Conservation (phyloP, 1,139 yeast species). For the Lodderomyces orthopsilosis region DNA sequence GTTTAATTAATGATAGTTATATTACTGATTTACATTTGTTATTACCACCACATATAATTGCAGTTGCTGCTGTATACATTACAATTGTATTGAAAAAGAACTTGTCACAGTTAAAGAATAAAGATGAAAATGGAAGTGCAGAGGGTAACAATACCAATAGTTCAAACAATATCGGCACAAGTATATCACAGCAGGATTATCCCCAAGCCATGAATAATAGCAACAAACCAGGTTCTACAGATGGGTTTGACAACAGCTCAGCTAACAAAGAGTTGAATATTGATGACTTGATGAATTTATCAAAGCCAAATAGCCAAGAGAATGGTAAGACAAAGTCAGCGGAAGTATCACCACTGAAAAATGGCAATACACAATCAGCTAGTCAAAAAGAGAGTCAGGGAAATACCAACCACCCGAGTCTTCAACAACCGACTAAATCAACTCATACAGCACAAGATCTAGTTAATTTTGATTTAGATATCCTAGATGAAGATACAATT, state of each 20-base stretch:
- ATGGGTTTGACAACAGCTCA: background rate
- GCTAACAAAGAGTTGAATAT: constrained; percentile 25
- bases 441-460: constrained; percentile 6
- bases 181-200: background rate
- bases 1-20: constrained; percentile 84
- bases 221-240: background rate
- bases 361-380: background rate
- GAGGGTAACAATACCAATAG: constrained; percentile 2
- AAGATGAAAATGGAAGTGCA: constrained; percentile 9
- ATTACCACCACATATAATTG: constrained; percentile 89
- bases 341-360: background rate
- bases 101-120: constrained; percentile 19
- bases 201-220: background rate
- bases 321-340: background rate
- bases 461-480: constrained; percentile 18
- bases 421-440: constrained; percentile 4
- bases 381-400: background rate
- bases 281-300: constrained; percentile 38
- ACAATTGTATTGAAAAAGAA: constrained; percentile 59
- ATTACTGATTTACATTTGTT: constrained; percentile 81
- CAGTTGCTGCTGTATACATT: constrained; percentile 75
- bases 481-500: constrained; percentile 38
- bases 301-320: constrained; percentile 13
- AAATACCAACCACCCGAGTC: background rate
- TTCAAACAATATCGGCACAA: constrained; percentile 1